A percentile compares a stretch with the other conserved stretches of the same genome.
Conservation (phyloP, 163 green algal species). For the Volvox carteri region DNA sequence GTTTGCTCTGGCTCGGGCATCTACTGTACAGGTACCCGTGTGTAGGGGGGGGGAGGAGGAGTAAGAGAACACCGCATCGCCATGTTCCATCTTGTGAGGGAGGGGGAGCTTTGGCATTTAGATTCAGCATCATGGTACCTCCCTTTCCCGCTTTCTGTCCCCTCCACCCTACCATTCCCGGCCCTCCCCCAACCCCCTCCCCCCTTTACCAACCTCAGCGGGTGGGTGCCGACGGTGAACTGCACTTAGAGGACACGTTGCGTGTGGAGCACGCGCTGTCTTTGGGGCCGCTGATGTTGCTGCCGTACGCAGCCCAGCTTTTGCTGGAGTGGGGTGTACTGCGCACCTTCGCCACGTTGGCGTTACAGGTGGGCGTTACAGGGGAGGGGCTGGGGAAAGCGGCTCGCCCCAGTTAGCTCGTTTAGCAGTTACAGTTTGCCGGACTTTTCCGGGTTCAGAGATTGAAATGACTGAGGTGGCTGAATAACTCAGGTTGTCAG, state of each 20-base stretch:
- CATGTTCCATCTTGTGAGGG: too few relatives aligned
- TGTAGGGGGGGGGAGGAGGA: too few relatives aligned
- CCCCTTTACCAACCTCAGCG: background rate
- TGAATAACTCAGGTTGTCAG: too few relatives aligned
- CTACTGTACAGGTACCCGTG: constrained; percentile 12
- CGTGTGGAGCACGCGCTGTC: constrained; percentile 45
- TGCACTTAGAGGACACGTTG: constrained; percentile 19
- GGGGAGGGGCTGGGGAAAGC: background rate
- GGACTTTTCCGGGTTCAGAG: too few relatives aligned
- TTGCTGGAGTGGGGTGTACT: constrained; percentile 32
- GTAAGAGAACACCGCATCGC: too few relatives aligned
- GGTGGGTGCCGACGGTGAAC: background rate
- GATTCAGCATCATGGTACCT: too few relatives aligned
- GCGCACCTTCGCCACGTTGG: background rate
- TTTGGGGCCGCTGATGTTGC: constrained; percentile 73
- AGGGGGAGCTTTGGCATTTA: too few relatives aligned
- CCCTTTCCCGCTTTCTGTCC: too few relatives aligned
- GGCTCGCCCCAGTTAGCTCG: too few relatives aligned
- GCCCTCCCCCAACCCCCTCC: background rate
- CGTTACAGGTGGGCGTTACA: constrained; percentile 38
- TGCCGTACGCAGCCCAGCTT: constrained; percentile 57
- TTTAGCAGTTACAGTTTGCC: too few relatives aligned
- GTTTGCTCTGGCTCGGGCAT: constrained; percentile 62
- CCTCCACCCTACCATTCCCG: too few relatives aligned
- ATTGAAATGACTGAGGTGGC: too few relatives aligned